Conservation (phyloP, 768 basidiomycete genomes). For the Fomitopsis pulvina region DNA sequence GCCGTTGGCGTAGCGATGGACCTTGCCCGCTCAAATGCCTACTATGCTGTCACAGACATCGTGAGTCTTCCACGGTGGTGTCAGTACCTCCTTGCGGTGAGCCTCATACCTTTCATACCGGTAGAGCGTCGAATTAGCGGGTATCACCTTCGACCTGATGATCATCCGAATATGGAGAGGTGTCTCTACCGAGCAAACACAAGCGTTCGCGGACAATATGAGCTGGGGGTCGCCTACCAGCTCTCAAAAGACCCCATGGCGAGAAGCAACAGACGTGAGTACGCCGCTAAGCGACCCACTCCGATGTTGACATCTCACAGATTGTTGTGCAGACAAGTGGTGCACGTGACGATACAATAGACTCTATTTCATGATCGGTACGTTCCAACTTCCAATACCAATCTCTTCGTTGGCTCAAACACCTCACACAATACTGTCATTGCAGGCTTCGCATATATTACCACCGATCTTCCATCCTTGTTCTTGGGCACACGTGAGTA, state of each 20-base stretch:
- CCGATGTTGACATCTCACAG: too few species aligned
- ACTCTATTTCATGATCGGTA: too few species aligned
- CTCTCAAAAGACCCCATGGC: neutral
- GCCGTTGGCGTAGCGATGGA: neutral
- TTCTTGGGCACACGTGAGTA: too few species aligned
- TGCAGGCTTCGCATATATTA: too few species aligned
- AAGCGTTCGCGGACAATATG: neutral
- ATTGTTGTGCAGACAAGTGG: too few species aligned
- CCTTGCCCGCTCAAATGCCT: neutral
- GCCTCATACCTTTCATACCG: neutral
- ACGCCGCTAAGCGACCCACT: too few species aligned
- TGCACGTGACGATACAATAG: too few species aligned
- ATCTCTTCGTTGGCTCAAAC: too few species aligned
- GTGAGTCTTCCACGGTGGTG: neutral
- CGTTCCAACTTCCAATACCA: too few species aligned
- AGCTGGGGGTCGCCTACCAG: neutral
- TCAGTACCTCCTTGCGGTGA: neutral
- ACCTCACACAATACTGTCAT: too few species aligned
- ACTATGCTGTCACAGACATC: neutral
- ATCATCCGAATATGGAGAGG: slow-evolving; percentile 2
- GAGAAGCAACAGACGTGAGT: neutral
- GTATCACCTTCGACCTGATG: slow-evolving; percentile 3
- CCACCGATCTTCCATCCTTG: too few species aligned
- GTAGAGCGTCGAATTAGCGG: neutral
- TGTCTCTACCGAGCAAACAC: neutral